phyloP scores from a whole-genome alignment of 2,329 filamentous ascomycete species.

The Zopfia rhizophila region DNA sequence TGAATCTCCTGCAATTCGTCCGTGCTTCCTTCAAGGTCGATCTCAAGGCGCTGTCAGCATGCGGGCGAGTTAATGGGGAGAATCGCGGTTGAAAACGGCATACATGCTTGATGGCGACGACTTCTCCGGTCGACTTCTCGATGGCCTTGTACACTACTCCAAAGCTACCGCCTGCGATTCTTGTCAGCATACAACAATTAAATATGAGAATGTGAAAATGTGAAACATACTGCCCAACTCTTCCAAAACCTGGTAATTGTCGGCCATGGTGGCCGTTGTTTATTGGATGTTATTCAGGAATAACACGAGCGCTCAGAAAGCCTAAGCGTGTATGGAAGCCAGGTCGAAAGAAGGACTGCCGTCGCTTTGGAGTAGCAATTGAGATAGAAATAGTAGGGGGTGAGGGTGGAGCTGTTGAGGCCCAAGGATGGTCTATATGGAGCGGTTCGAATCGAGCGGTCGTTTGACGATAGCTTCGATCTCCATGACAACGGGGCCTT shows the following conservation, averaged over 20 bases:
- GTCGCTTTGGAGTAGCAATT: conserved; percentile 31
- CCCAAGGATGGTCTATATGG: conserved; percentile 28
- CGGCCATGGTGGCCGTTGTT: conserved; percentile 69
- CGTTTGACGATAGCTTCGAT: conserved; percentile 24
- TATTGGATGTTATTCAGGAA: conserved; percentile 27
- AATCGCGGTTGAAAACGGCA: conserved; percentile 41
- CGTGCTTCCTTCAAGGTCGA: conserved; percentile 97
- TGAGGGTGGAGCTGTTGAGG: conserved; percentile 23
- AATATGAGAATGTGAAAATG: conserved; percentile 1
- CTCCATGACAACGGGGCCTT: conserved; percentile 37
- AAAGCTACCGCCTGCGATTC: conserved; percentile 82
- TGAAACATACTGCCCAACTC: conserved; percentile 84
- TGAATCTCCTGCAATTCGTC: conserved; percentile 99
- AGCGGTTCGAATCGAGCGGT: conserved; percentile 20
- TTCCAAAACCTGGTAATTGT: conserved; percentile 93
- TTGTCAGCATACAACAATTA: conserved; percentile 27
- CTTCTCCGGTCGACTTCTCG: conserved; percentile 87
- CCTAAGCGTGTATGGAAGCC: conserved; percentile 24
- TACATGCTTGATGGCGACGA: conserved; percentile 97
- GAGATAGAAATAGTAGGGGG: conserved; percentile 42
- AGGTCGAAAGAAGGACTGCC: conserved; percentile 37
- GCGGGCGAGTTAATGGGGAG: not conserved
- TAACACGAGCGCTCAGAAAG: conserved; percentile 28
- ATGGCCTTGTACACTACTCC: conserved; percentile 97
- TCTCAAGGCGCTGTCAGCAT: conserved; percentile 64